phyloP scores from a whole-genome alignment of 2,329 filamentous ascomycete genomes.

The Colletotrichum somersetense region DNA sequence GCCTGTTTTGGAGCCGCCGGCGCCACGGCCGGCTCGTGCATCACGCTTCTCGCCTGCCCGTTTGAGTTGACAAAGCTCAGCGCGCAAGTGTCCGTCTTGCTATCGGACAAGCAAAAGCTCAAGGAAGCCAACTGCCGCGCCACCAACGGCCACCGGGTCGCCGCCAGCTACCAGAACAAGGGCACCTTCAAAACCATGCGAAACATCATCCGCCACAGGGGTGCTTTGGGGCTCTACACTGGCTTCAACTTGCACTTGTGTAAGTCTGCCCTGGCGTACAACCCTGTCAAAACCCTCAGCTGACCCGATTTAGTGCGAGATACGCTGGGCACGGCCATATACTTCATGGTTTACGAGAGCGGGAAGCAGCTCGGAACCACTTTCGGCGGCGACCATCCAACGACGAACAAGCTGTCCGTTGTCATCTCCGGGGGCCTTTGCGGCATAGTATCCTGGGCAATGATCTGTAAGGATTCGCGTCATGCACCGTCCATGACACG shows the following conservation, averaged over 20 bases:
- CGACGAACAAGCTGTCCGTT: constrained; percentile 84
- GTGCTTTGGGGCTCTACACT: constrained; percentile 80
- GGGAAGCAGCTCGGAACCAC: constrained; percentile 85
- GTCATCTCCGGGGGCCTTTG: constrained; percentile 84
- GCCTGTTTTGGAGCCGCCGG: constrained; percentile 83
- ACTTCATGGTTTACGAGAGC: constrained; percentile 92
- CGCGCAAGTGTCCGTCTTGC: constrained; percentile 84
- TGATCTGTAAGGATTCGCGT: constrained; percentile 70
- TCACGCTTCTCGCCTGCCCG: constrained; percentile 85
- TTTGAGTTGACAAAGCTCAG: constrained; percentile 93
- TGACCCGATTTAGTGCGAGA: constrained; percentile 73
- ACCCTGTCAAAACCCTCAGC: constrained; percentile 26
- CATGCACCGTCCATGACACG: background rate
- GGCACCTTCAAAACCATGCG: constrained; percentile 82
- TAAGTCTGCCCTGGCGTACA: constrained; percentile 58
- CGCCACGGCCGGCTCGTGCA: constrained; percentile 82
- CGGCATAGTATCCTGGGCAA: constrained; percentile 85
- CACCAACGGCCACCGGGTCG: constrained; percentile 68
- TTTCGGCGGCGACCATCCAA: constrained; percentile 76
- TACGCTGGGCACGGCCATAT: constrained; percentile 85
- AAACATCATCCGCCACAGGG: constrained; percentile 81
- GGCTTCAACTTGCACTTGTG: constrained; percentile 83
- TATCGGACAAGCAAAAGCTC: constrained; percentile 69
- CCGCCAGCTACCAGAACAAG: constrained; percentile 80
- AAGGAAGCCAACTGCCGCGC: constrained; percentile 50